phyloP scores from a whole-genome alignment of 2,329 filamentous ascomycete genomes.

The Stachybotrys echinatus region DNA sequence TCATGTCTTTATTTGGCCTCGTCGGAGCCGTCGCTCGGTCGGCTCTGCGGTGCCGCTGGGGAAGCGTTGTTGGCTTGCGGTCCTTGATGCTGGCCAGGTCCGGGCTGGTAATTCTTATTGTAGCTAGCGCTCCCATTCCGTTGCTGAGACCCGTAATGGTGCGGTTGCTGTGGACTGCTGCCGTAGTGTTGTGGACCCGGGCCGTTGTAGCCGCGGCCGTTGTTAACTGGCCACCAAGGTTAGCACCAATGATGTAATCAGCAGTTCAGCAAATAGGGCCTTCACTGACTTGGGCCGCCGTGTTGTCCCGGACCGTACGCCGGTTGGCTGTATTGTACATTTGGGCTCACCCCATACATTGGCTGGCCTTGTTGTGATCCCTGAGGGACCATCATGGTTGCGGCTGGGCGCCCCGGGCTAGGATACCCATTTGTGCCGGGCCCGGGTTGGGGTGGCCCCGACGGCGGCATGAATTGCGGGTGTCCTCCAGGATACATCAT shows the following conservation, averaged over 20 bases:
- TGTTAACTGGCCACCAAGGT: conserved; percentile 47
- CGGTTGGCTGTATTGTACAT: conserved; percentile 69
- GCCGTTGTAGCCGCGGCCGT: conserved; percentile 55
- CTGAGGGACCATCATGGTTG: conserved; percentile 92
- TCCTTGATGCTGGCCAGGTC: conserved; percentile 29
- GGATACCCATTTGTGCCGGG: conserved; percentile 73
- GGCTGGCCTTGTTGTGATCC: conserved; percentile 87
- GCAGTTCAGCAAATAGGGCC: conserved; percentile 1
- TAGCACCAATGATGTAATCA: conserved; percentile 19
- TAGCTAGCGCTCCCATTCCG: conserved; percentile 50
- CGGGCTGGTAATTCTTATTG: conserved; percentile 38
- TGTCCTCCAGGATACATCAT: conserved; percentile 76
- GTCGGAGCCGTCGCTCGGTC: conserved; percentile 33
- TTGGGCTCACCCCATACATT: conserved; percentile 71
- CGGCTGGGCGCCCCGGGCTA: conserved; percentile 74
- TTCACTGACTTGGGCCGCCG: conserved; percentile 63
- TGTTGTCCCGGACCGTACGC: conserved; percentile 66
- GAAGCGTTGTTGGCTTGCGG: conserved; percentile 28
- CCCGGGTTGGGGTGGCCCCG: conserved; percentile 50
- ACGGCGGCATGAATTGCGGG: conserved; percentile 58
- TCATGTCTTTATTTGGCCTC: conserved; percentile 35
- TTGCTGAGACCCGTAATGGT: conserved; percentile 56
- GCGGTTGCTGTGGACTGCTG: conserved; percentile 59
- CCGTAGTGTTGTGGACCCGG: conserved; percentile 57
- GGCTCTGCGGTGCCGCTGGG: conserved; percentile 25